Percentiles rank a stretch among this genome's conserved stretches.
Evolutionary conservation across 2,329 filamentous ascomycete genomes (phyloP).

Genomic region (Fusarium subglutinans): DNA sequence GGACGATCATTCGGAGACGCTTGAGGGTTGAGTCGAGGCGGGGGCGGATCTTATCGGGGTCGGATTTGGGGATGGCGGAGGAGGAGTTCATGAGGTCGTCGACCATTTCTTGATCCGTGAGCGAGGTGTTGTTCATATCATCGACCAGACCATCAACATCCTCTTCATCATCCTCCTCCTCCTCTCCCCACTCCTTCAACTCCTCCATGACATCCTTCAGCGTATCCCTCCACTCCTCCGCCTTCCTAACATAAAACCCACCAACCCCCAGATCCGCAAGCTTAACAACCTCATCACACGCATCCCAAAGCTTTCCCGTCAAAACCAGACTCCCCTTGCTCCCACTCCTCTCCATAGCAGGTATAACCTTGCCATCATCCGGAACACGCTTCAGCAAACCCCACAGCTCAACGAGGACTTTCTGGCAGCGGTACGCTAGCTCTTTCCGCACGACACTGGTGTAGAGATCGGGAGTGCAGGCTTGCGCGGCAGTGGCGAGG

Average conservation of each 20-base stretch:
- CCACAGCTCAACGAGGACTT: conserved; percentile 70
- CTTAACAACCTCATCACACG: conserved; percentile 76
- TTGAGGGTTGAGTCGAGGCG: conserved; percentile 71
- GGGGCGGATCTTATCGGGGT: conserved; percentile 71
- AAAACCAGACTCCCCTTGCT: conserved; percentile 66
- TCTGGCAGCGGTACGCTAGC: conserved; percentile 65
- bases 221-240: conserved; percentile 77
- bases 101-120: conserved; percentile 64
- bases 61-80: conserved; percentile 69
- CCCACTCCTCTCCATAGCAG: conserved; percentile 42
- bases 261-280: conserved; percentile 74
- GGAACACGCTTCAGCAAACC: conserved; percentile 69
- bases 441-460: conserved; percentile 72
- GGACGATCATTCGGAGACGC: conserved; percentile 71
- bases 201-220: conserved; percentile 87
- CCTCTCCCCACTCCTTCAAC: conserved; percentile 86
- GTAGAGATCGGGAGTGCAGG: conserved; percentile 69
- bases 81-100: conserved; percentile 74
- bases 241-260: conserved; percentile 75
- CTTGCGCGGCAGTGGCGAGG: conserved; percentile 74
- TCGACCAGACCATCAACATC: conserved; percentile 55
- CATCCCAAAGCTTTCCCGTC: conserved; percentile 84
- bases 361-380: conserved; percentile 63
- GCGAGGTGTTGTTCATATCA: conserved; percentile 43
- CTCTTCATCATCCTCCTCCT: conserved; percentile 65